Percentiles rank a stretch among this genome's conserved stretches.
Conservation (phyloP, 768 basidiomycete species). For the Tulasnella sp. region DNA sequence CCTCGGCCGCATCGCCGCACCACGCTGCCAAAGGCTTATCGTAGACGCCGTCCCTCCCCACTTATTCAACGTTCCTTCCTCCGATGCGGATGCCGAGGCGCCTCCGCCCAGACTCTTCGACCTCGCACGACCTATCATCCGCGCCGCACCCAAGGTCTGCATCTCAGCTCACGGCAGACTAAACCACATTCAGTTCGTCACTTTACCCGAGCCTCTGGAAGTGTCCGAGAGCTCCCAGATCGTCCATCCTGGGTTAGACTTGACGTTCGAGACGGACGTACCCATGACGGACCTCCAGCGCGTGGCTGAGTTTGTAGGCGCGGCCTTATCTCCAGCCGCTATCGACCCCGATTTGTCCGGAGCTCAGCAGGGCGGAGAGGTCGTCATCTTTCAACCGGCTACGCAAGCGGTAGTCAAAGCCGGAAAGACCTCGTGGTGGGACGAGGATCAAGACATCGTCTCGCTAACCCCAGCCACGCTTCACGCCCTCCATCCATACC, state of each 20-base stretch:
- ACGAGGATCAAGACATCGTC: background rate
- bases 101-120: background rate
- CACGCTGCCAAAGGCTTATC: slow-evolving; percentile 12
- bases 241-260: background rate
- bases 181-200: background rate
- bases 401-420: background rate
- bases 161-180: background rate
- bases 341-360: background rate
- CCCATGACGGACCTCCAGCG: background rate
- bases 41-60: slow-evolving; percentile 2
- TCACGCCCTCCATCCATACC: background rate
- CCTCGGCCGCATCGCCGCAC: background rate
- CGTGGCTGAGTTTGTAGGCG: background rate
- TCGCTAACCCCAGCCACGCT: background rate
- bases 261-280: background rate
- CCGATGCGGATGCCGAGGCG: background rate
- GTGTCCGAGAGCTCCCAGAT: background rate
- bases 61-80: background rate
- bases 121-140: background rate
- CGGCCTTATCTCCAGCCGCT: background rate
- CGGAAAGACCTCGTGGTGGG: slow-evolving; percentile 12
- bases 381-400: background rate
- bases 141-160: background rate
- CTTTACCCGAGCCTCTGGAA: background rate
- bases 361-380: background rate